These are phyloP conservation scores for Pichia exigua DNA, from an alignment of 805 yeast genomes.

Conservation along the genomic window DNA sequence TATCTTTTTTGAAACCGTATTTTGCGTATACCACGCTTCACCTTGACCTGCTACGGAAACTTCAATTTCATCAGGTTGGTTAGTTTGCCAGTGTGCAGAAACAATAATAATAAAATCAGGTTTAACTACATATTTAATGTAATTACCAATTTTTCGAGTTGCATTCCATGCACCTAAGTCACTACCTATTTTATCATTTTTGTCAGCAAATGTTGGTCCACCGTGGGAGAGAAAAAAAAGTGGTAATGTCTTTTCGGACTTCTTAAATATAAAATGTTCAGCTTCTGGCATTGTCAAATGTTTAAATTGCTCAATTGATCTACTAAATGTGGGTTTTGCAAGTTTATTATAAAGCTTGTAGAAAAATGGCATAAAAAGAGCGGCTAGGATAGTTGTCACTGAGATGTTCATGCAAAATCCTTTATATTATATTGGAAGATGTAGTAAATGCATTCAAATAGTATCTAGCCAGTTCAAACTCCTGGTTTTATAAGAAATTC, in stretches of 20 bases:
- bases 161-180: conserved; percentile 52
- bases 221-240: conserved; percentile 74
- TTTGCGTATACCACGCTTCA: conserved; percentile 14
- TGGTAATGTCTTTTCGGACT: conserved; percentile 33
- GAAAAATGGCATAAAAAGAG: conserved; percentile 15
- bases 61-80: conserved; percentile 35
- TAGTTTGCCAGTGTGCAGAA: conserved; percentile 74
- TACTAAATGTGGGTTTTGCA: background rate
- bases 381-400: conserved; percentile 1
- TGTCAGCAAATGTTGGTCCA: conserved; percentile 70
- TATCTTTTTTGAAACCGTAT: conserved; percentile 16
- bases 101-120: conserved; percentile 63
- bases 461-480: too few relatives aligned
- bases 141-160: conserved; percentile 42
- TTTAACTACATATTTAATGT: conserved; percentile 40
- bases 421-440: too few relatives aligned
- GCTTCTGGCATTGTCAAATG: conserved; percentile 10
- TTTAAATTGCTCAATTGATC: conserved; percentile 6
- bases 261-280: conserved; percentile 15
- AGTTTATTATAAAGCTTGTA: conserved; percentile 7
- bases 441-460: too few relatives aligned
- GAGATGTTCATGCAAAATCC: conserved; percentile 6
- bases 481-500: too few relatives aligned
- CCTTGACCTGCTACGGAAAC: conserved; percentile 35
- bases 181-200: conserved; percentile 40